These are phyloP conservation scores for Russula foetens DNA, from an alignment of 768 basidiomycete species.

Conservation along the genomic window DNA sequence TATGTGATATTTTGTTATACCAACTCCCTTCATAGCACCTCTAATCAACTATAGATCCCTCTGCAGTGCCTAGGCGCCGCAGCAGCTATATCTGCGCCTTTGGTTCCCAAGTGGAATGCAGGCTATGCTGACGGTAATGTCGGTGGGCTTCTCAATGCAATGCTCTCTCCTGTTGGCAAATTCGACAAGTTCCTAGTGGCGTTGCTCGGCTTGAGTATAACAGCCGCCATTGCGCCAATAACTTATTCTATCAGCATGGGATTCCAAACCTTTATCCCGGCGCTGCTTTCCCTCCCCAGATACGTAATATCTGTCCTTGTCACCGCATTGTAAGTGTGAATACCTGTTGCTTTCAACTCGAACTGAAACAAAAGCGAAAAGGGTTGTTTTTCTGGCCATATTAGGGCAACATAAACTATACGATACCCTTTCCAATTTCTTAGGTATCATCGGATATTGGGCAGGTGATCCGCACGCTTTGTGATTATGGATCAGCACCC, in stretches of 20 bases:
- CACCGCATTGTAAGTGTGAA: constrained; percentile 54
- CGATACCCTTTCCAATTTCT: constrained; percentile 50
- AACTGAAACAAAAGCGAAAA: constrained; percentile 22
- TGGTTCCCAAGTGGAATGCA: constrained; percentile 45
- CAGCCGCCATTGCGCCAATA: constrained; percentile 73
- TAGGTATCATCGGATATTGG: constrained; percentile 53
- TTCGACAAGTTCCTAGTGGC: constrained; percentile 70
- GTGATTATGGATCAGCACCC: constrained; percentile 21
- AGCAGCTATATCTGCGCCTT: constrained; percentile 49
- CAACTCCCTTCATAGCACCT: background rate
- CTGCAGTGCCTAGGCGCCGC: too few species aligned
- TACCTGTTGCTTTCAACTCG: background rate
- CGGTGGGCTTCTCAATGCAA: constrained; percentile 55
- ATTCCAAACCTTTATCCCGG: constrained; percentile 61
- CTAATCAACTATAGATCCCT: constrained; percentile 24
- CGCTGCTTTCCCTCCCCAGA: constrained; percentile 49
- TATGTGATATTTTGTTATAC: constrained; percentile 27
- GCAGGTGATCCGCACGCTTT: constrained; percentile 15
- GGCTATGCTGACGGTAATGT: constrained; percentile 48
- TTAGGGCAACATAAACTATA: constrained; percentile 65
- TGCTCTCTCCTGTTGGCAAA: constrained; percentile 50
- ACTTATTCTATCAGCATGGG: constrained; percentile 76
- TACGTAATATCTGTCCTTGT: constrained; percentile 62
- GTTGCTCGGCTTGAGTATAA: constrained; percentile 65
- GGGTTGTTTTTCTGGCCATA: constrained; percentile 61